phyloP scores from a whole-genome alignment of 768 basidiomycete genomes.

The Hypsizygus marmoreus region DNA sequence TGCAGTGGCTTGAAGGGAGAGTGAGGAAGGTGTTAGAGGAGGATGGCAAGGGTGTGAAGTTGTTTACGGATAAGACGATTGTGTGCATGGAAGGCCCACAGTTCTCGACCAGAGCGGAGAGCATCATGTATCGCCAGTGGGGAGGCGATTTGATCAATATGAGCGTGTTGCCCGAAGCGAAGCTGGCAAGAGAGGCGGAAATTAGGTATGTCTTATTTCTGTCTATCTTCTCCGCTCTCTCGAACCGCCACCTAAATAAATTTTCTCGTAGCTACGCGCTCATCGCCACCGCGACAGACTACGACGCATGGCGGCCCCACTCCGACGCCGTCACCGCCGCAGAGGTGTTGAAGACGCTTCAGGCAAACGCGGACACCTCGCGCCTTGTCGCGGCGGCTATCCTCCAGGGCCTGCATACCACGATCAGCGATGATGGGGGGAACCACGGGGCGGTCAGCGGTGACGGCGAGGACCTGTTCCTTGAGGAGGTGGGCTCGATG shows the following conservation, averaged over 20 bases:
- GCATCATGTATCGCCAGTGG: constrained; percentile 89
- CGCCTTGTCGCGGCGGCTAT: constrained; percentile 72
- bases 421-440: constrained; percentile 43
- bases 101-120: constrained; percentile 98
- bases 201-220: constrained; percentile 58
- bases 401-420: constrained; percentile 69
- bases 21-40: constrained; percentile 64
- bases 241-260: not conserved
- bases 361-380: constrained; percentile 84
- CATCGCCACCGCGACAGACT: constrained; percentile 90
- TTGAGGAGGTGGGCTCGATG: constrained; percentile 82
- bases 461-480: constrained; percentile 44
- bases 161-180: constrained; percentile 96
- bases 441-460: not conserved
- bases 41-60: constrained; percentile 58
- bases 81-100: constrained; percentile 98
- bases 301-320: constrained; percentile 90
- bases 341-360: constrained; percentile 88
- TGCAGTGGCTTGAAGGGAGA: constrained; percentile 63
- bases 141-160: constrained; percentile 96
- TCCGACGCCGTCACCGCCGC: constrained; percentile 84
- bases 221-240: not conserved
- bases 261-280: constrained; percentile 73
- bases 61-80: constrained; percentile 83
- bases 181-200: constrained; percentile 94